Evolutionary conservation across 129 eudicot genomes (phyloP).

Genomic region (Flaveria bidentis): DNA sequence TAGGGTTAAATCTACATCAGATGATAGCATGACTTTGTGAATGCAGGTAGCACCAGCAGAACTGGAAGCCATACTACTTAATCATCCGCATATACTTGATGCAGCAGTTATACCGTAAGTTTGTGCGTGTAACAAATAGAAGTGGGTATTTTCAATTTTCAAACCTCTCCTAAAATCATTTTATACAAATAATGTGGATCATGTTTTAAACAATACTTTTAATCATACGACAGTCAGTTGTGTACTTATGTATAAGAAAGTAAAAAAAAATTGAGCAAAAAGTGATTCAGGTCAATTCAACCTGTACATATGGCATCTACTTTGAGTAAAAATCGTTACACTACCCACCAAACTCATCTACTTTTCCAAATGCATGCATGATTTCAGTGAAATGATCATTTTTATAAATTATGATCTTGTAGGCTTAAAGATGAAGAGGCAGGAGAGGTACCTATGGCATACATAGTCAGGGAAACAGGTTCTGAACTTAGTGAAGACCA

Average conservation of each 20-base stretch:
- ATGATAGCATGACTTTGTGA: constrained; percentile 23
- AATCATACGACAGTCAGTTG: neutral
- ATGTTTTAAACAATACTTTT: neutral
- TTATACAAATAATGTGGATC: neutral
- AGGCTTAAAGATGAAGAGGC: constrained; percentile 77
- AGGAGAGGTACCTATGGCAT: constrained; percentile 81
- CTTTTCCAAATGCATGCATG: constrained; percentile 1
- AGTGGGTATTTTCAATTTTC: neutral
- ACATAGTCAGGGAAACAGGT: constrained; percentile 56
- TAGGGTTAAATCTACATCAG: neutral
- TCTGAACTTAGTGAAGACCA: constrained; percentile 58
- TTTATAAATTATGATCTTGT: constrained; percentile 23
- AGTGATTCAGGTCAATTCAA: constrained; percentile 1
- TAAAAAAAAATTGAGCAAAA: neutral
- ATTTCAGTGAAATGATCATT: neutral
- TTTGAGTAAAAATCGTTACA: neutral
- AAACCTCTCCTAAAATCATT: constrained; percentile 13
- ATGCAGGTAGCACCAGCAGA: constrained; percentile 92
- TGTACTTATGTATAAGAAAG: neutral
- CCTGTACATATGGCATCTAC: neutral
- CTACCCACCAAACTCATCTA: neutral
- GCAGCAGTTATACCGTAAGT: constrained; percentile 80
- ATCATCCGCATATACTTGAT: constrained; percentile 65
- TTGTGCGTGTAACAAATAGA: neutral
- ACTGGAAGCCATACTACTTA: constrained; percentile 66